These are phyloP conservation scores for Fusarium sp. DNA, from an alignment of 2,329 filamentous ascomycete genomes.

Conservation along the genomic window DNA sequence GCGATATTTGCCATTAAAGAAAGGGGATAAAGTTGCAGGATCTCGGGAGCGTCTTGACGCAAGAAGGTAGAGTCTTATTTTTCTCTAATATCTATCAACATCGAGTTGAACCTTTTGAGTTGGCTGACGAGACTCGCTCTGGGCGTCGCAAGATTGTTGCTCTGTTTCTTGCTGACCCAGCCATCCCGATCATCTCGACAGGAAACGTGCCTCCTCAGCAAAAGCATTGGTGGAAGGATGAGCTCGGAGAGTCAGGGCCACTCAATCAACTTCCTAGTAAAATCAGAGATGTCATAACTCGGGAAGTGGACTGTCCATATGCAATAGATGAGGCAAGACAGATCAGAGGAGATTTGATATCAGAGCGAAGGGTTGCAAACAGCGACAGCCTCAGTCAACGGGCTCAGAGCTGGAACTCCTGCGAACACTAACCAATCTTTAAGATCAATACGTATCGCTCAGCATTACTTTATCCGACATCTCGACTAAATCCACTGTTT, in stretches of 20 bases:
- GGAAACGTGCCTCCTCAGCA: constrained; percentile 56
- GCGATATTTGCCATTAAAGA: constrained; percentile 47
- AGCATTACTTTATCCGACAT: neutral
- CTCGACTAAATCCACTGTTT: neutral
- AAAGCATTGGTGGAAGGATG: constrained; percentile 47
- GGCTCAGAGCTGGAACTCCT: constrained; percentile 2
- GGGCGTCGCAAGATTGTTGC: constrained; percentile 69
- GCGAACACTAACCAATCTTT: neutral
- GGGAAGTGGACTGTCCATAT: neutral
- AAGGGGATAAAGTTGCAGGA: constrained; percentile 42
- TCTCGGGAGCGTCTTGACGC: constrained; percentile 58
- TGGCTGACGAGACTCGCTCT: constrained; percentile 60
- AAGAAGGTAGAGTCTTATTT: constrained; percentile 58
- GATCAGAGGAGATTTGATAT: constrained; percentile 16
- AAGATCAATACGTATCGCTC: neutral
- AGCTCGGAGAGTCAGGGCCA: neutral
- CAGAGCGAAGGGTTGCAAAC: neutral
- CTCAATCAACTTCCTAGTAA: neutral
- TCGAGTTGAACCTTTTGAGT: constrained; percentile 59
- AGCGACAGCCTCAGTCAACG: neutral
- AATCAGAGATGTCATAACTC: neutral
- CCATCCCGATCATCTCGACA: constrained; percentile 54
- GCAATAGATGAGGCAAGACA: constrained; percentile 8
- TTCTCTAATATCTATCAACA: constrained; percentile 66
- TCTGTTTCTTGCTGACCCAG: constrained; percentile 68